A percentile compares a stretch with the other conserved stretches of the same genome.
These are phyloP conservation scores for Wickerhamomyces mucosus DNA, from an alignment of 805 yeast genomes.

Conservation along the genomic window DNA sequence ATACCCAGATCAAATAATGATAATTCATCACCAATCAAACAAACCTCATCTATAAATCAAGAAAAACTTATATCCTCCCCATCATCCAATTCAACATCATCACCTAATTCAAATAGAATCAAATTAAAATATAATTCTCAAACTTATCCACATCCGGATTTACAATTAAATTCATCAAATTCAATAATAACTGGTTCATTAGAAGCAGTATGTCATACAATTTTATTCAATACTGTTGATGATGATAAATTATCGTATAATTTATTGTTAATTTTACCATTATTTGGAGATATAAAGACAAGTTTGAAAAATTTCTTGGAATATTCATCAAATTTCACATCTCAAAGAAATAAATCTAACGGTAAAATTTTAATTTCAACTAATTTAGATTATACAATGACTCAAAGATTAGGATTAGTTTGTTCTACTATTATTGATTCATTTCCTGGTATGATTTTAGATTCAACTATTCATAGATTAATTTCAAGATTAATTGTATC, in stretches of 20 bases:
- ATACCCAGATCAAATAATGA: conserved; percentile 15
- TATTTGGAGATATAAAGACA: conserved; percentile 37
- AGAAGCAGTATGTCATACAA: conserved; percentile 71
- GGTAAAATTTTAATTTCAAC: conserved; percentile 19
- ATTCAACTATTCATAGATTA: conserved; percentile 49
- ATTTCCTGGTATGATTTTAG: conserved; percentile 63
- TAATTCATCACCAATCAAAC: conserved; percentile 8
- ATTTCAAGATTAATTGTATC: conserved; percentile 42
- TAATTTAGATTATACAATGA: conserved; percentile 29
- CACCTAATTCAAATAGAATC: conserved; percentile 1
- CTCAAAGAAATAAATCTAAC: conserved; percentile 11
- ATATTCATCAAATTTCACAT: conserved; percentile 27
- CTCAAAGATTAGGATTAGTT: conserved; percentile 42
- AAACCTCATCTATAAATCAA: conserved; percentile 1
- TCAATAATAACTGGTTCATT: conserved; percentile 44
- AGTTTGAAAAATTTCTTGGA: conserved; percentile 37
- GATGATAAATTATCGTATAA: conserved; percentile 31
- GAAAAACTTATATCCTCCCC: conserved; percentile 1
- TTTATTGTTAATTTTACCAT: conserved; percentile 43
- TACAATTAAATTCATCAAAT: conserved; percentile 38
- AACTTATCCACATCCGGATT: conserved; percentile 53
- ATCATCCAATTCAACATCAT: not conserved
- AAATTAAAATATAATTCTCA: conserved; percentile 29
- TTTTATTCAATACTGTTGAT: conserved; percentile 43
- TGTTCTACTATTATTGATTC: conserved; percentile 46